Evolutionary conservation across 805 yeast genomes (phyloP).

Genomic region (Debaryomyces tyrocola): DNA sequence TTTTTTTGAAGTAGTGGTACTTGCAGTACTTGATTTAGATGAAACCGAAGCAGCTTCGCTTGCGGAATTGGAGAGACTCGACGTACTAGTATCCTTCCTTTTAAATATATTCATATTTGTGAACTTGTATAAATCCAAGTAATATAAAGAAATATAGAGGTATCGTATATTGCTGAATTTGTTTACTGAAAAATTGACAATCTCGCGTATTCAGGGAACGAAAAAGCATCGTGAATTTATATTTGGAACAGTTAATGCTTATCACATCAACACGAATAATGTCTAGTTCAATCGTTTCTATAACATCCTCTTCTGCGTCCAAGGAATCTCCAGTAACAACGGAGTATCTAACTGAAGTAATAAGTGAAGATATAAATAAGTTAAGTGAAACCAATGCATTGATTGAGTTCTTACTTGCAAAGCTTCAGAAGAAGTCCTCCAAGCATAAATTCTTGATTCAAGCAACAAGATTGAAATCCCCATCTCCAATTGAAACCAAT

Average conservation of each 20-base stretch:
- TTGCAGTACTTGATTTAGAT: constrained; percentile 13
- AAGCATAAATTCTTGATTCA: constrained; percentile 57
- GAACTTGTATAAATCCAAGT: not conserved
- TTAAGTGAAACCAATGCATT: constrained; percentile 18
- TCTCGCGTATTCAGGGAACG: not conserved
- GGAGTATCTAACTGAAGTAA: constrained; percentile 12
- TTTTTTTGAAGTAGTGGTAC: constrained; percentile 11
- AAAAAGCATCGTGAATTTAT: not conserved
- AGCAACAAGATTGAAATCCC: constrained; percentile 32
- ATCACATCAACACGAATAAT: not conserved
- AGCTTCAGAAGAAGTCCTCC: constrained; percentile 46
- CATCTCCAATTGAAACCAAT: constrained; percentile 17
- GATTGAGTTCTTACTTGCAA: constrained; percentile 29
- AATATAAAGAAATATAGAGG: not conserved
- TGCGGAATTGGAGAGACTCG: not conserved
- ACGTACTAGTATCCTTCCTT: constrained; percentile 7
- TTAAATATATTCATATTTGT: constrained; percentile 18
- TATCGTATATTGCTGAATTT: not conserved
- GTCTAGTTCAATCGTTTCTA: not conserved
- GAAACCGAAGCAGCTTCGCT: constrained; percentile 16
- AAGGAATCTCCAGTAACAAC: constrained; percentile 20
- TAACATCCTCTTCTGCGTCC: constrained; percentile 9
- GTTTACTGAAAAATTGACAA: not conserved
- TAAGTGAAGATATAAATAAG: constrained; percentile 4
- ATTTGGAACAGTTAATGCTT: not conserved